Evolutionary conservation across 345 rosid genomes (phyloP).

Genomic region (Carallia pectinifolia): DNA sequence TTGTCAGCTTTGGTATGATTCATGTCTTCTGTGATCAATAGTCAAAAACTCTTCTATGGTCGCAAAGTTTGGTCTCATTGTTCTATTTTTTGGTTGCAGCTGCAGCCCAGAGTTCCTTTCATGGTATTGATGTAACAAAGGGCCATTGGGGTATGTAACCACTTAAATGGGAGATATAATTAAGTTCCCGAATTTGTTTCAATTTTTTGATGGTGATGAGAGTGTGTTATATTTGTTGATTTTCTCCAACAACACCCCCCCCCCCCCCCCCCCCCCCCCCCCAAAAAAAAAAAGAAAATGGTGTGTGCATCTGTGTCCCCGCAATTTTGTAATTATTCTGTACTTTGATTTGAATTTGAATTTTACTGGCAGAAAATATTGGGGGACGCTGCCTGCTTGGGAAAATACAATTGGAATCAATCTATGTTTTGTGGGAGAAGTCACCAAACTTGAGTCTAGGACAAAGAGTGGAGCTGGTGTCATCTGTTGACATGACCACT

Average conservation of each 20-base stretch:
- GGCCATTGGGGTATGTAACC: slow-evolving; percentile 51
- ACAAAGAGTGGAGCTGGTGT: slow-evolving; percentile 67
- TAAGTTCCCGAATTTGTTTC: slow-evolving; percentile 12
- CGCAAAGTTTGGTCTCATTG: slow-evolving; percentile 17
- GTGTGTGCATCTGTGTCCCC: too few relatives aligned
- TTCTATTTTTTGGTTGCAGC: slow-evolving; percentile 38
- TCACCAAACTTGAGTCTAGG: slow-evolving; percentile 82
- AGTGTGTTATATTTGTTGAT: too few relatives aligned
- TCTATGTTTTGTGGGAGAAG: slow-evolving; percentile 67
- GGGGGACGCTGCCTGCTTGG: slow-evolving; percentile 87
- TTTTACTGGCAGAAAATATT: slow-evolving; percentile 57
- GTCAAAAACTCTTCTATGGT: slow-evolving; percentile 4
- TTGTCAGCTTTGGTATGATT: slow-evolving; percentile 79
- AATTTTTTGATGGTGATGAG: neutral
- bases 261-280: too few relatives aligned
- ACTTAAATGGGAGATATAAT: slow-evolving; percentile 32
- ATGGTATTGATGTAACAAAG: slow-evolving; percentile 60
- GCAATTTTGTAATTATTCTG: neutral
- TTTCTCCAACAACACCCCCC: too few relatives aligned
- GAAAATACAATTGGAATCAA: slow-evolving; percentile 68
- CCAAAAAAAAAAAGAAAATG: too few relatives aligned
- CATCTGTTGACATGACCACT: slow-evolving; percentile 66
- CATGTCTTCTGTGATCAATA: neutral
- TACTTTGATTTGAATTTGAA: slow-evolving; percentile 4
- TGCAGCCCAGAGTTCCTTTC: slow-evolving; percentile 61